These are phyloP conservation scores for Dendryphion nanum DNA, from an alignment of 2,329 filamentous ascomycete species.

Conservation along the genomic window DNA sequence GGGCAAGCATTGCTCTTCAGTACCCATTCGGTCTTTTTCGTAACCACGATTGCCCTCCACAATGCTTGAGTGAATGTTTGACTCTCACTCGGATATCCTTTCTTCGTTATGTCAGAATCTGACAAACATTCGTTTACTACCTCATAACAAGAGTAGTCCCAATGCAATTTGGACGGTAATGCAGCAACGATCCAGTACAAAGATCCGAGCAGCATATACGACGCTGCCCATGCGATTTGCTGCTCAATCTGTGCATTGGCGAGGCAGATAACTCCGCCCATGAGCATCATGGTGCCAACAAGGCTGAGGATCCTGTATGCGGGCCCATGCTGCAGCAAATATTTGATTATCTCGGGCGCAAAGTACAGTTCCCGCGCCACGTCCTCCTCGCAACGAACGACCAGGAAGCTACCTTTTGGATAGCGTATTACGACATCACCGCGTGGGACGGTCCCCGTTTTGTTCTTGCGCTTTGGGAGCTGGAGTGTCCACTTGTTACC, in stretches of 20 bases:
- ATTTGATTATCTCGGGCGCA: constrained; percentile 51
- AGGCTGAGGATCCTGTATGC: constrained; percentile 50
- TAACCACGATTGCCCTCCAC: constrained; percentile 50
- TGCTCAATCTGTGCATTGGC: constrained; percentile 49
- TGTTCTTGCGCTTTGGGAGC: constrained; percentile 39
- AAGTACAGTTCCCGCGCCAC: constrained; percentile 53
- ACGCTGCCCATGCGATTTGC: constrained; percentile 50
- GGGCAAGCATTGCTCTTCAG: constrained; percentile 41
- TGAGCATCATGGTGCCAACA: constrained; percentile 51
- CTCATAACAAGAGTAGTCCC: constrained; percentile 47
- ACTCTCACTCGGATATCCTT: constrained; percentile 31
- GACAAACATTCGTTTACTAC: constrained; percentile 39
- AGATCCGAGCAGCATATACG: constrained; percentile 51
- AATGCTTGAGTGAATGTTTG: constrained; percentile 47
- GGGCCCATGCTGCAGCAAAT: constrained; percentile 40
- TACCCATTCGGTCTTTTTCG: constrained; percentile 46
- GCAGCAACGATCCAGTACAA: constrained; percentile 54
- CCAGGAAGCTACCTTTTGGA: constrained; percentile 50
- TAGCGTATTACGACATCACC: constrained; percentile 53
- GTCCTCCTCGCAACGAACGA: constrained; percentile 51
- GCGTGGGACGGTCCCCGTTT: constrained; percentile 31
- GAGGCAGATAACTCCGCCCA: constrained; percentile 53
- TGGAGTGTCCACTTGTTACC: constrained; percentile 51
- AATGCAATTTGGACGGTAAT: constrained; percentile 46
- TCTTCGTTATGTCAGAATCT: constrained; percentile 32